A percentile compares a stretch with the other conserved stretches of the same genome.
phyloP scores from a whole-genome alignment of 345 rosid species.

The Psidium guajava region DNA sequence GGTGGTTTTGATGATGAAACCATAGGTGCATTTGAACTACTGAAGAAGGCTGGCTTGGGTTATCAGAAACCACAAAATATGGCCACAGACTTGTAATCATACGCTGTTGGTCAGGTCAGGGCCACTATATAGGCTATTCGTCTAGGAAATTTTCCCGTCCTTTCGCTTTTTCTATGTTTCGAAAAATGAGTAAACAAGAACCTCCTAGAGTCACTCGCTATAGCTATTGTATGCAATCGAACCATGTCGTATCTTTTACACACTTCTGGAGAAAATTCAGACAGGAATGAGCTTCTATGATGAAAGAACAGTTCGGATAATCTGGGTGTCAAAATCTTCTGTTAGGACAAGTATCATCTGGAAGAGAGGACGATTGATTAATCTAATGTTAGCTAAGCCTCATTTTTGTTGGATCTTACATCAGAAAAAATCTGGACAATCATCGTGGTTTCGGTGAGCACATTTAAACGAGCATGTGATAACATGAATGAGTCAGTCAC shows the following conservation, averaged over 20 bases:
- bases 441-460: neutral
- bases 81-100: neutral
- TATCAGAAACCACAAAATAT: neutral
- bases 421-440: neutral
- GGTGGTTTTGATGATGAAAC: conserved; percentile 84
- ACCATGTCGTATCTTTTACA: neutral
- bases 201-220: neutral
- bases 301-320: neutral
- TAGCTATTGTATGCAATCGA: neutral
- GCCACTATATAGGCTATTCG: neutral
- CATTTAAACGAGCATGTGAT: neutral
- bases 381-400: neutral
- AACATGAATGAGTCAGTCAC: neutral
- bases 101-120: neutral
- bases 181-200: neutral
- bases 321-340: neutral
- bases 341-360: neutral
- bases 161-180: neutral
- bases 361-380: neutral
- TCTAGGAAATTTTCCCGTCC: neutral
- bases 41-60: conserved; percentile 26
- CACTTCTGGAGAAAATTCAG: neutral
- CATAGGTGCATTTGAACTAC: conserved; percentile 45
- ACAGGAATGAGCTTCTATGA: neutral
- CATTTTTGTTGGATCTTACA: neutral